phyloP scores from a whole-genome alignment of 441 rosid species.

The Populus hybrid region DNA sequence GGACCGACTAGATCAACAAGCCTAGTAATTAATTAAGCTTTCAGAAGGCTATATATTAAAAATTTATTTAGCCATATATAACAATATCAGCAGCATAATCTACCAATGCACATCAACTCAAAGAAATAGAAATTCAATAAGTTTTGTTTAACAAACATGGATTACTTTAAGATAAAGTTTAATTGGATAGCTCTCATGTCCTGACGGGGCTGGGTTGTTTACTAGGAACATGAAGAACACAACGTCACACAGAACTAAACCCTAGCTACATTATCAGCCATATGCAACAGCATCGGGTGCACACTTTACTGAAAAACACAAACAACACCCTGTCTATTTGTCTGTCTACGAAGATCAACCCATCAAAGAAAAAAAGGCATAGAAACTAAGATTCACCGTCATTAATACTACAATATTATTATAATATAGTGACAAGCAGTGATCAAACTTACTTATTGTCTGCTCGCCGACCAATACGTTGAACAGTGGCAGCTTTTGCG shows the following conservation, averaged over 20 bases:
- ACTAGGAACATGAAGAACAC: background rate
- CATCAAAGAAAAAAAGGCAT: background rate
- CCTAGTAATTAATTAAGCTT: too few species aligned
- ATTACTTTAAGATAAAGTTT: too few species aligned
- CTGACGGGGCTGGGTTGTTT: too few species aligned
- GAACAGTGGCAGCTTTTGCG: constrained; percentile 78
- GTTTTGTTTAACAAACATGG: too few species aligned
- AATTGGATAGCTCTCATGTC: too few species aligned
- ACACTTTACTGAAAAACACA: constrained; percentile 51
- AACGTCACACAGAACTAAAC: background rate
- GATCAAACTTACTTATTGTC: constrained; percentile 41
- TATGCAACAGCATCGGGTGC: constrained; percentile 12
- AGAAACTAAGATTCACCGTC: constrained; percentile 16
- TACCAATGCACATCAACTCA: too few species aligned
- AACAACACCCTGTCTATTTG: constrained; percentile 16
- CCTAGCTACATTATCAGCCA: background rate
- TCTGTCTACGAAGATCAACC: constrained; percentile 15
- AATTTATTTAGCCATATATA: too few species aligned
- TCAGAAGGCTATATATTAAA: too few species aligned
- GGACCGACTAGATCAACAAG: too few species aligned
- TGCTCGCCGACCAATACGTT: constrained; percentile 64
- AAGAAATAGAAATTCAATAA: too few species aligned
- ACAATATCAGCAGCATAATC: too few species aligned
- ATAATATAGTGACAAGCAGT: constrained; percentile 23
- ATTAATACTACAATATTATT: constrained; percentile 2